phyloP scores from a whole-genome alignment of 148 eudicot species.

The Fallopia convolvulus region DNA sequence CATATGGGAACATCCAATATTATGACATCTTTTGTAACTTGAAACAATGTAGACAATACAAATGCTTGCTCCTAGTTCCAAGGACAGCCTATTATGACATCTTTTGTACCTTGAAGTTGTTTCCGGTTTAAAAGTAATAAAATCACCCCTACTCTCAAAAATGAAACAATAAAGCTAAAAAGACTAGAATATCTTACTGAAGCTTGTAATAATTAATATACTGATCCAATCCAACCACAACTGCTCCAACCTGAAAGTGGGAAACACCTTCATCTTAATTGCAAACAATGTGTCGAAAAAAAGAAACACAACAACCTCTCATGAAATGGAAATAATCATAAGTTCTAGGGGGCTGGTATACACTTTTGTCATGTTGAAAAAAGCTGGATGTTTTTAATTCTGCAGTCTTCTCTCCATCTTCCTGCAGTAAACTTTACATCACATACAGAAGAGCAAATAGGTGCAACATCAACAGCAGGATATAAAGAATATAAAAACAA shows the following conservation, averaged over 20 bases:
- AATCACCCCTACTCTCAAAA: not conserved
- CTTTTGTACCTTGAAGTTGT: no score
- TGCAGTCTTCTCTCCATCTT: constrained; percentile 57
- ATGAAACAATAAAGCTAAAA: not conserved
- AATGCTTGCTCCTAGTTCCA: not conserved
- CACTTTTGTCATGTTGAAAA: constrained; percentile 74
- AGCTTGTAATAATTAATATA: constrained; percentile 78
- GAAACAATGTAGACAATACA: not conserved
- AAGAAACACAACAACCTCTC: constrained; percentile 3
- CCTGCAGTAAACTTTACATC: constrained; percentile 32
- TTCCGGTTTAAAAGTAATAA: not conserved
- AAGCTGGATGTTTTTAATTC: constrained; percentile 42
- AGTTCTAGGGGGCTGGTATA: constrained; percentile 26
- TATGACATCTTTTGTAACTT: not conserved
- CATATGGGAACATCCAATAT: not conserved
- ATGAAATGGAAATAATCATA: not conserved
- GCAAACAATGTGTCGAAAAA: not conserved
- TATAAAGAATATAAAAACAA: not conserved
- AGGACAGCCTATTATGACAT: not conserved
- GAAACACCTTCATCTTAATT: constrained; percentile 2
- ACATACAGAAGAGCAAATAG: not conserved
- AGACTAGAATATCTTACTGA: constrained; percentile 42
- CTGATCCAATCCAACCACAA: constrained; percentile 84
- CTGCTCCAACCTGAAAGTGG: constrained; percentile 76
- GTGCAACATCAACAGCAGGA: not conserved